Evolutionary conservation across 1,284 basidiomycete species (phyloP), one percentile per base, ranked within the genome.

Genomic region (Boletus albobrunnescens): DNA sequence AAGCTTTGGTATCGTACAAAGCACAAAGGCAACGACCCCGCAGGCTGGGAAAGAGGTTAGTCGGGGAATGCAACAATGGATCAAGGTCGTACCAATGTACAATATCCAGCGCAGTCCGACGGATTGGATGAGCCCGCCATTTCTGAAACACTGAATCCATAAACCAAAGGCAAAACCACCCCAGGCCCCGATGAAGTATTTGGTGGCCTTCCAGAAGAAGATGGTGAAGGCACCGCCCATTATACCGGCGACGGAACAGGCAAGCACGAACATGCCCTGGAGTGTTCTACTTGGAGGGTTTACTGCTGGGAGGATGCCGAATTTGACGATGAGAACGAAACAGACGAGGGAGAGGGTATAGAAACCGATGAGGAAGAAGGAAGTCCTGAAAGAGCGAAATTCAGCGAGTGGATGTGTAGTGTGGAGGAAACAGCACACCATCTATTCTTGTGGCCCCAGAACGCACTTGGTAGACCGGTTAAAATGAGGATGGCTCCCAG

Each of bases 371-470:
- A 95, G 76, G 65, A 94, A 94, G 71, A 94, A 86, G 8, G 91
- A 92, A n/a, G 91, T 87, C 87, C 89, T 91, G 64, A 31, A 50
- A 46, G 44, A 47, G 46, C 51, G 41, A 51, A 50, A 28, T 31
- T 61, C 46, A 51, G 43, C 4, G 32, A 47, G 27, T 22, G 38
- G 22, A 51, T 33, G 50, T 50, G 49, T 43, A 41, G 45, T 32
- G 16, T 16, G 20, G 27, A 57, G 41, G 39, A 57, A 49, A 47
- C 4, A 28, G 55, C 73, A 40, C 53, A 86, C 91, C 92, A 93
- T 76, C 92, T 75, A 65, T 94, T 94, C 75, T 93, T 94, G 69
- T 93, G 90, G 17, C 94, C 94, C 68, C 90, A 84, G 57, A 92
- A 91, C 1, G 89, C 87, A 52, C 91, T 90, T 4, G 92, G 91